These are phyloP conservation scores for Lachancea nothofagi DNA, from an alignment of 805 yeast species.

Conservation along the genomic window DNA sequence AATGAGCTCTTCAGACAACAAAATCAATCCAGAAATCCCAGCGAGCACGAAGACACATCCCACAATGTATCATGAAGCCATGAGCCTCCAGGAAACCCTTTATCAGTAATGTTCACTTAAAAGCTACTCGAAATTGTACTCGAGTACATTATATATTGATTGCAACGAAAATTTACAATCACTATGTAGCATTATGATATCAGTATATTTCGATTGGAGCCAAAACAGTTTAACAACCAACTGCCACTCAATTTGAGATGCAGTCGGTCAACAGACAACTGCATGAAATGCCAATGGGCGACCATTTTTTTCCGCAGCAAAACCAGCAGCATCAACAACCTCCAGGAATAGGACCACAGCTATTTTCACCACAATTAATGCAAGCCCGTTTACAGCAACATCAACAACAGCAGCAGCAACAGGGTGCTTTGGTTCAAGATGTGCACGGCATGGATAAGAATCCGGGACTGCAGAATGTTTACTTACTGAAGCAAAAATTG, in stretches of 20 bases:
- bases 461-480: slow-evolving; percentile 21
- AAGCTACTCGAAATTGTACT: no score
- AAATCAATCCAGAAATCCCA: no score
- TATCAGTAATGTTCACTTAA: no score
- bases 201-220: no score
- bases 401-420: slow-evolving; percentile 18
- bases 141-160: no score
- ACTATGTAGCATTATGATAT: no score
- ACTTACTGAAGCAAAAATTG: slow-evolving; percentile 27
- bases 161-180: slow-evolving; percentile 2
- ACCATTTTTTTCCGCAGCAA: slow-evolving; percentile 26
- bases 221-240: no score
- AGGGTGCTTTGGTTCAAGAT: slow-evolving; percentile 16
- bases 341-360: slow-evolving; percentile 27
- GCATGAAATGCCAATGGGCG: slow-evolving; percentile 26
- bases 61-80: no score
- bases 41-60: no score
- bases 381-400: slow-evolving; percentile 21
- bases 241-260: neutral
- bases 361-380: slow-evolving; percentile 27
- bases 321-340: slow-evolving; percentile 18
- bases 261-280: slow-evolving; percentile 23
- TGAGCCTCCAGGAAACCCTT: no score
- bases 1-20: no score
- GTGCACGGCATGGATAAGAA: slow-evolving; percentile 15